Conservation (phyloP, 2,329 filamentous ascomycete genomes). For the Epicoccum nigrum region DNA sequence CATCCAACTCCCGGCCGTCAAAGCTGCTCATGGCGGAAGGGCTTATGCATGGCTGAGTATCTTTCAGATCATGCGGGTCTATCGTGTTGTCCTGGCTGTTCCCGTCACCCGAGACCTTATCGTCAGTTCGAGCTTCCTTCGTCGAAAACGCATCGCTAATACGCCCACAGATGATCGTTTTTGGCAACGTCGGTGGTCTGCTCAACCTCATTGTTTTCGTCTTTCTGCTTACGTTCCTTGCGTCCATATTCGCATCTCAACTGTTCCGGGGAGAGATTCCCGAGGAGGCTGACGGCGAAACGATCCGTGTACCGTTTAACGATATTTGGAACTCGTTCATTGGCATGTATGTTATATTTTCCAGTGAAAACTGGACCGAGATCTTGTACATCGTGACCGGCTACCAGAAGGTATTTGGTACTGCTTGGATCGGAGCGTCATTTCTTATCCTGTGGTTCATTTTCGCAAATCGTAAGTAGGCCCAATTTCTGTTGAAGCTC, state of each 20-base stretch:
- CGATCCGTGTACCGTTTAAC: constrained; percentile 76
- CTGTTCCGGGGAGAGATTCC: constrained; percentile 89
- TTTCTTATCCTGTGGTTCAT: constrained; percentile 98
- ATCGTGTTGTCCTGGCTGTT: constrained; percentile 88
- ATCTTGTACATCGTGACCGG: constrained; percentile 83
- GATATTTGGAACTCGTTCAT: constrained; percentile 96
- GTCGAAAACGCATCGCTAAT: constrained; percentile 24
- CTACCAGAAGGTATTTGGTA: constrained; percentile 68
- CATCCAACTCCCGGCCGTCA: constrained; percentile 85
- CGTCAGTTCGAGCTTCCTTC: constrained; percentile 48
- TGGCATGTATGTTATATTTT: constrained; percentile 96
- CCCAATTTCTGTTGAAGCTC: background rate
- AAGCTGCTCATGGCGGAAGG: constrained; percentile 63
- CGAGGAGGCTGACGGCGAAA: constrained; percentile 63
- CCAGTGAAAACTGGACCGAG: constrained; percentile 93
- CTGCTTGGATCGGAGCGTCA: constrained; percentile 89
- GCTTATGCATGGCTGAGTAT: constrained; percentile 86
- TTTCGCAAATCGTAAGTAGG: constrained; percentile 70
- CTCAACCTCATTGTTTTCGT: constrained; percentile 95
- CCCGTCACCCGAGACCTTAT: constrained; percentile 88
- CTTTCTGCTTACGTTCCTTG: constrained; percentile 91
- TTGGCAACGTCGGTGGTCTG: constrained; percentile 91
- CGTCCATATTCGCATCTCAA: constrained; percentile 90
- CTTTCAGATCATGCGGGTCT: constrained; percentile 91
- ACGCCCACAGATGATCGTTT: constrained; percentile 65